phyloP scores from a whole-genome alignment of 768 basidiomycete genomes.

The Tricholoma matsutake region DNA sequence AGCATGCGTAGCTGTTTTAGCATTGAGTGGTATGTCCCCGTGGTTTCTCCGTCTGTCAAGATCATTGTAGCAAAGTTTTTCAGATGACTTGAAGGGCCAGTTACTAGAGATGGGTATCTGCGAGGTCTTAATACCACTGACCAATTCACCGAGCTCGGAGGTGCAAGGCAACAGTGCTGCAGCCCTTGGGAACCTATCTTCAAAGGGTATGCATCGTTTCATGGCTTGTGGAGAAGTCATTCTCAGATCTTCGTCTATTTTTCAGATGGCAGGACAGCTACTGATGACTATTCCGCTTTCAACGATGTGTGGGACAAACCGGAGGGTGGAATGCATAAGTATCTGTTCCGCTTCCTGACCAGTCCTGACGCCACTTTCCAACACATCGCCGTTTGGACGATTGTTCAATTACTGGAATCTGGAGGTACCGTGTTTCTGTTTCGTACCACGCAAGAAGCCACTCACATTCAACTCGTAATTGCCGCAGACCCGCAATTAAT shows the following conservation, averaged over 20 bases:
- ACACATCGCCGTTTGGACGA: constrained; percentile 99
- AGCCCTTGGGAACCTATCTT: constrained; percentile 94
- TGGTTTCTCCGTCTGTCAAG: constrained; percentile 1
- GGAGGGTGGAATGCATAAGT: constrained; percentile 94
- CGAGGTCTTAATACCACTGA: constrained; percentile 94
- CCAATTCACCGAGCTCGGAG: constrained; percentile 93
- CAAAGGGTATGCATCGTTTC: constrained; percentile 63
- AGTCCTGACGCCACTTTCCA: constrained; percentile 97
- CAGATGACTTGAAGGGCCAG: constrained; percentile 96
- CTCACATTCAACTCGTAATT: constrained; percentile 1
- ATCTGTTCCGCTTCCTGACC: constrained; percentile 90
- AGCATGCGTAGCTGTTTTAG: constrained; percentile 95
- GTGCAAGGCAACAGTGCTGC: constrained; percentile 99
- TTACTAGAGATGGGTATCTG: constrained; percentile 98
- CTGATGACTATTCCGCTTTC: constrained; percentile 94
- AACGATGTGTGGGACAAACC: constrained; percentile 98
- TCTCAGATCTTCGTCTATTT: neutral
- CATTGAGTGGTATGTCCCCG: constrained; percentile 74
- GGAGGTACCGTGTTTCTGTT: constrained; percentile 50
- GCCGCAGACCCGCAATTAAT: constrained; percentile 78
- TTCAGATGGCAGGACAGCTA: constrained; percentile 69
- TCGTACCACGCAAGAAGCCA: neutral
- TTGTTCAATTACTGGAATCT: constrained; percentile 96
- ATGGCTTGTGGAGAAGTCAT: neutral
- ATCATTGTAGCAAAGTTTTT: constrained; percentile 4